Conservation (phyloP, 2,329 filamentous ascomycete species). For the Arthrobotrys entomopaga region DNA sequence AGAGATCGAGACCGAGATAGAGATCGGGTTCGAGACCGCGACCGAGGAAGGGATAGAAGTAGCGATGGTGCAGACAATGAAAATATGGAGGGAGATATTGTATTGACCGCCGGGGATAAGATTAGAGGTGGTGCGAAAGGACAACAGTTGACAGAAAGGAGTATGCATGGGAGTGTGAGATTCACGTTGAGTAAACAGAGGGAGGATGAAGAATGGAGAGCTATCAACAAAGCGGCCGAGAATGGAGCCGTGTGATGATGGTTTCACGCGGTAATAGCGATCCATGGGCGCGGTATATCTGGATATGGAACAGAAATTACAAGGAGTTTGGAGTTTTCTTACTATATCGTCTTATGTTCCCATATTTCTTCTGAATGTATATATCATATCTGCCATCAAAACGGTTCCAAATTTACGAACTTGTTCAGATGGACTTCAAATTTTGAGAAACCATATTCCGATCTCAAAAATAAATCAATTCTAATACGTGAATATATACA, state of each 20-base stretch:
- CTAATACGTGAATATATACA: slow-evolving; percentile 23
- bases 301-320: too few species aligned
- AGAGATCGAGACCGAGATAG: slow-evolving; percentile 16
- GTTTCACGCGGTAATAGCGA: too few species aligned
- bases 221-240: slow-evolving; percentile 64
- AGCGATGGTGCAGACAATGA: slow-evolving; percentile 8
- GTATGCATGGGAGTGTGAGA: slow-evolving; percentile 79
- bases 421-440: too few species aligned
- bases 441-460: too few species aligned
- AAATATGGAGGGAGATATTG: slow-evolving; percentile 34
- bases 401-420: too few species aligned
- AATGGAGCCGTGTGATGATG: slow-evolving; percentile 41
- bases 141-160: slow-evolving; percentile 60
- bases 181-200: slow-evolving; percentile 87
- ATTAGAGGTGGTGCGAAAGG: slow-evolving; percentile 44
- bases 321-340: background rate
- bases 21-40: slow-evolving; percentile 10
- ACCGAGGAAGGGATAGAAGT: slow-evolving; percentile 13
- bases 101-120: slow-evolving; percentile 46
- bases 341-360: too few species aligned
- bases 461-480: background rate
- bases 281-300: too few species aligned
- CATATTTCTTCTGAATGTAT: too few species aligned
- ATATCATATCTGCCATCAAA: too few species aligned
- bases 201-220: slow-evolving; percentile 75